Conservation (phyloP, 352 stramenopile genomes). For the Phytophthora crassamura region DNA sequence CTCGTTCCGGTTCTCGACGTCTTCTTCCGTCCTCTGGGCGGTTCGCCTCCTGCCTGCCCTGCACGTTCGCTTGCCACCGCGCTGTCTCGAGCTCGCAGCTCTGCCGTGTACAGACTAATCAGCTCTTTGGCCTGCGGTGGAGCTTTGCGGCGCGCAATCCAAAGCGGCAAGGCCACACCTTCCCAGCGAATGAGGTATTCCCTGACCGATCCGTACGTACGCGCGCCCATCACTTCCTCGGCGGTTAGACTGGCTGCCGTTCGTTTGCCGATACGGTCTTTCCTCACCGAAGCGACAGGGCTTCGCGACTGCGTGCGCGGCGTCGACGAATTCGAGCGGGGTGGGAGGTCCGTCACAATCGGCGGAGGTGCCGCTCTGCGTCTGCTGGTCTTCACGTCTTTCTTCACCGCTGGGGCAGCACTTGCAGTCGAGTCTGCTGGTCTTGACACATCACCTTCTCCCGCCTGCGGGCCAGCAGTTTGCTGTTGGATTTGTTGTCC, state of each 20-base stretch:
- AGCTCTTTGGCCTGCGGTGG: constrained; percentile 33
- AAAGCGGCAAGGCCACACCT: constrained; percentile 28
- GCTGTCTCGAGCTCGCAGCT: constrained; percentile 11
- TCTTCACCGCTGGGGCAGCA: background rate
- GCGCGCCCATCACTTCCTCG: constrained; percentile 38
- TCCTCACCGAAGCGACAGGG: constrained; percentile 2
- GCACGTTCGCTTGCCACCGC: background rate
- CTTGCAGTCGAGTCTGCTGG: background rate
- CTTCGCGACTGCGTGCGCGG: constrained; percentile 6
- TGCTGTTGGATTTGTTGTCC: constrained; percentile 1
- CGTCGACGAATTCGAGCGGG: constrained; percentile 10
- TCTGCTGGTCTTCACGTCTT: constrained; percentile 9
- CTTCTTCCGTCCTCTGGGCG: constrained; percentile 16
- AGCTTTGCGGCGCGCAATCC: constrained; percentile 47
- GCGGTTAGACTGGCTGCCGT: constrained; percentile 26
- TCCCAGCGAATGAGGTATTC: constrained; percentile 53
- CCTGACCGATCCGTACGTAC: constrained; percentile 23
- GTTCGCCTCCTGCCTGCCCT: constrained; percentile 3
- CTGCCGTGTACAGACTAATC: constrained; percentile 39
- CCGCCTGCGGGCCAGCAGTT: background rate
- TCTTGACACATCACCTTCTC: background rate
- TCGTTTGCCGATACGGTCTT: constrained; percentile 35
- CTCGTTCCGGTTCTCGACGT: constrained; percentile 13
- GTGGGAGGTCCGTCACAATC: constrained; percentile 19
- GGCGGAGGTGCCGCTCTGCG: constrained; percentile 8